Conservation (phyloP, 106 monocot genomes). For the Hemerocallis citrina region DNA sequence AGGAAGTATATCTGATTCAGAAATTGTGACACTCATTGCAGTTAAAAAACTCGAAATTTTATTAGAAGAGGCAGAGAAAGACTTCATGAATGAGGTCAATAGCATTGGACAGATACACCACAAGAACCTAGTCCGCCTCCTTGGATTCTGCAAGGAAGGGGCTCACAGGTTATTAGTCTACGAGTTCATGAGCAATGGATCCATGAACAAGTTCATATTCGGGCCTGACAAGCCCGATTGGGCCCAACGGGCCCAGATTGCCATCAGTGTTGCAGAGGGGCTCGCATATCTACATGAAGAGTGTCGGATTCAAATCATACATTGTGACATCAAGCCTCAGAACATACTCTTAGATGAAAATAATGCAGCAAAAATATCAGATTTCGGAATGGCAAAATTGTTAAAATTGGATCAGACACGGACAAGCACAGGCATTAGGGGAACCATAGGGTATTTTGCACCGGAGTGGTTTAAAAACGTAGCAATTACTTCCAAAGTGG, state of each 20-base stretch:
- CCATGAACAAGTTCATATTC: slow-evolving; percentile 16
- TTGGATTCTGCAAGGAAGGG: slow-evolving; percentile 38
- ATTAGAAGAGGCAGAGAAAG: slow-evolving; percentile 3
- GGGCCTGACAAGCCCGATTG: slow-evolving; percentile 1
- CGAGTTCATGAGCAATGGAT: slow-evolving; percentile 32
- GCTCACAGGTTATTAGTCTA: slow-evolving; percentile 20
- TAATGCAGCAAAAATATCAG: slow-evolving; percentile 14
- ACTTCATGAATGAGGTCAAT: slow-evolving; percentile 22
- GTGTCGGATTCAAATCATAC: slow-evolving; percentile 24
- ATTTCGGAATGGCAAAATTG: slow-evolving; percentile 38
- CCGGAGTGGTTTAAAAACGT: slow-evolving; percentile 31
- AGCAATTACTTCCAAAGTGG: slow-evolving; percentile 29
- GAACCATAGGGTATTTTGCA: slow-evolving; percentile 37
- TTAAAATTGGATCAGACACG: slow-evolving; percentile 2
- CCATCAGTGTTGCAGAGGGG: slow-evolving; percentile 21
- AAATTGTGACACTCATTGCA: slow-evolving; percentile 12
- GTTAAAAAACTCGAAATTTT: slow-evolving; percentile 20
- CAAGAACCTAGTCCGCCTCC: slow-evolving; percentile 31
- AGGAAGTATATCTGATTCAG: too few relatives aligned
- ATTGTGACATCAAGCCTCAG: slow-evolving; percentile 44
- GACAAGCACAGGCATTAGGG: slow-evolving; percentile 20
- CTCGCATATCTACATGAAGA: slow-evolving; percentile 34
- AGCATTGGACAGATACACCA: slow-evolving; percentile 33
- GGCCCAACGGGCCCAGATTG: slow-evolving; percentile 24
- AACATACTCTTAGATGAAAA: slow-evolving; percentile 31